Conservation (phyloP, 2,329 filamentous ascomycete genomes). For the Xylaria sp. region DNA sequence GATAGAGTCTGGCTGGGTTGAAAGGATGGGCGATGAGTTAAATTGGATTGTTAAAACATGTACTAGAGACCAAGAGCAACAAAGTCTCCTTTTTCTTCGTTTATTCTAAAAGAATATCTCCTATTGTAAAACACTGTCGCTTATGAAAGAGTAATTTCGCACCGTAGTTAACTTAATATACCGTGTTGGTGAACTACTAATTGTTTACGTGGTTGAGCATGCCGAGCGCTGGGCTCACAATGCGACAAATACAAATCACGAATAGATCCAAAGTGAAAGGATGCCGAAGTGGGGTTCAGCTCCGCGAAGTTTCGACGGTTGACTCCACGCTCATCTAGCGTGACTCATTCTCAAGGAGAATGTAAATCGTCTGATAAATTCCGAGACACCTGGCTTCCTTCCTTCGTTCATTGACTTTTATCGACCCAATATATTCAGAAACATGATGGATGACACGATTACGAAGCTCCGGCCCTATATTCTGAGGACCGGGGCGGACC, state of each 20-base stretch:
- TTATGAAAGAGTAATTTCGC: not conserved
- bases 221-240: not conserved
- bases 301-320: not conserved
- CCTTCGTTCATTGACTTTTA: not conserved
- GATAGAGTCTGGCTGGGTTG: not conserved
- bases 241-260: conserved; percentile 10
- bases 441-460: conserved; percentile 52
- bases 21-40: not conserved
- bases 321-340: conserved; percentile 18
- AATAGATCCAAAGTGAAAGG: not conserved
- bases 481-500: conserved; percentile 32
- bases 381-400: not conserved
- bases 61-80: not conserved
- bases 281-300: not conserved
- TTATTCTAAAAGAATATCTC: not conserved
- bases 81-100: not conserved
- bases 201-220: not conserved
- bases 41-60: not conserved
- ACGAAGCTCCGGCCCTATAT: conserved; percentile 32
- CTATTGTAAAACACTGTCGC: not conserved
- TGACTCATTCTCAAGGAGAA: conserved; percentile 21
- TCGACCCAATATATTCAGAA: not conserved
- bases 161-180: not conserved
- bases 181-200: not conserved
- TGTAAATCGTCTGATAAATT: not conserved